phyloP scores from a whole-genome alignment of 768 basidiomycete species.

The Suillus ampliporus region DNA sequence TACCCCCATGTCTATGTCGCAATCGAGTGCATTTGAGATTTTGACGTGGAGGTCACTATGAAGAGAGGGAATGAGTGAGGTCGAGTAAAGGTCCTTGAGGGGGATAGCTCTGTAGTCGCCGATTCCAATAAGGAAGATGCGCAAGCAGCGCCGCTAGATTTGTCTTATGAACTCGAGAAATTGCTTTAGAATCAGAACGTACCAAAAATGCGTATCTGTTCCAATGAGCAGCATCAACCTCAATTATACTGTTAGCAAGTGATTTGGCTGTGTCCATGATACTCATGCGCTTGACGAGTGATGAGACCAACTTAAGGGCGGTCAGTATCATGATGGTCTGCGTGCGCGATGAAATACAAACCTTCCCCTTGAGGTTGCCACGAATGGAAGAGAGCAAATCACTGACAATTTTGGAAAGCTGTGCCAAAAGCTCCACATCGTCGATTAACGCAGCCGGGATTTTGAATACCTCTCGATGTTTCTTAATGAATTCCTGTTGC shows the following conservation, averaged over 20 bases:
- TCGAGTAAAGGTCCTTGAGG: background rate
- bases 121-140: background rate
- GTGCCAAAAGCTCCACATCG: conserved; percentile 3
- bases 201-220: conserved; percentile 11
- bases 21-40: background rate
- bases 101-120: background rate
- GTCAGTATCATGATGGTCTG: background rate
- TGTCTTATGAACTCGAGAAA: background rate
- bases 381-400: background rate
- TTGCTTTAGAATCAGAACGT: background rate
- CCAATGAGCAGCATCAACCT: conserved; percentile 14
- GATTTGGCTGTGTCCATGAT: conserved; percentile 9
- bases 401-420: conserved; percentile 6
- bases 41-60: background rate
- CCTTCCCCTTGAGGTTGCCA: conserved; percentile 4
- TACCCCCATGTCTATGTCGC: background rate
- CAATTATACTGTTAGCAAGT: conserved; percentile 1
- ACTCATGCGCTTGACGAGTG: background rate
- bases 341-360: background rate
- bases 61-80: background rate
- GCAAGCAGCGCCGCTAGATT: background rate
- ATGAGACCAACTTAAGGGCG: background rate
- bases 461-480: conserved; percentile 8
- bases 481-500: conserved; percentile 8
- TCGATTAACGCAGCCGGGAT: background rate